Conservation (phyloP, 169 alveolate genomes). For the Plasmodium adleri region DNA sequence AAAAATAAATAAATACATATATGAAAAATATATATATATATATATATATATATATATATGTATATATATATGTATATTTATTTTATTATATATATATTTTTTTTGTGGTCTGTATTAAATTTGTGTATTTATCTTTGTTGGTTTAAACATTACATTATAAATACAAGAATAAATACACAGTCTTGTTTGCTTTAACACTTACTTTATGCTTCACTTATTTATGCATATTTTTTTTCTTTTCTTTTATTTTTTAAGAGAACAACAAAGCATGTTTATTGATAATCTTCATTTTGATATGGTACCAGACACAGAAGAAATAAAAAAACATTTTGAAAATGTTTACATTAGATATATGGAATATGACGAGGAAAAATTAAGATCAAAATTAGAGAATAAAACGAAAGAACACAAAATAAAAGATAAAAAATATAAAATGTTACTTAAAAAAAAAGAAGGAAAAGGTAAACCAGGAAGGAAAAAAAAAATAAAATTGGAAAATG, state of each 20-base stretch:
- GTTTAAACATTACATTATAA: no score
- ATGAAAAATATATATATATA: no score
- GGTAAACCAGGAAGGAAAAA: conserved; percentile 29
- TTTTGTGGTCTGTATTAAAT: not conserved
- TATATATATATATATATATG: no score
- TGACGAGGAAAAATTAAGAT: not conserved
- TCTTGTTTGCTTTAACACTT: not conserved
- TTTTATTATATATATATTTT: not conserved
- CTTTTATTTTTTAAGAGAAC: conserved; percentile 15
- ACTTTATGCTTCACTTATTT: not conserved
- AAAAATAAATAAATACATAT: not conserved
- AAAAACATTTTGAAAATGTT: conserved; percentile 33
- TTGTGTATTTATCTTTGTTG: not conserved
- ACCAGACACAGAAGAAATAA: conserved; percentile 63
- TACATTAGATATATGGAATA: conserved; percentile 69
- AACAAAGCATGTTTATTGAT: conserved; percentile 39
- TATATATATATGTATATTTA: no score
- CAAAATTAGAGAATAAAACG: conserved; percentile 10
- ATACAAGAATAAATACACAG: not conserved
- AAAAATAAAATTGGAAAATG: conserved; percentile 20
- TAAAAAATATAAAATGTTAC: conserved; percentile 12
- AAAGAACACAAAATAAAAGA: conserved; percentile 12
- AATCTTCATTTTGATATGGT: conserved; percentile 64
- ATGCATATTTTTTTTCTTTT: conserved; percentile 11
- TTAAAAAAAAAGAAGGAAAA: conserved; percentile 35